These are phyloP conservation scores for Orbilia brochopaga DNA, from an alignment of 2,329 filamentous ascomycete genomes.

Conservation along the genomic window DNA sequence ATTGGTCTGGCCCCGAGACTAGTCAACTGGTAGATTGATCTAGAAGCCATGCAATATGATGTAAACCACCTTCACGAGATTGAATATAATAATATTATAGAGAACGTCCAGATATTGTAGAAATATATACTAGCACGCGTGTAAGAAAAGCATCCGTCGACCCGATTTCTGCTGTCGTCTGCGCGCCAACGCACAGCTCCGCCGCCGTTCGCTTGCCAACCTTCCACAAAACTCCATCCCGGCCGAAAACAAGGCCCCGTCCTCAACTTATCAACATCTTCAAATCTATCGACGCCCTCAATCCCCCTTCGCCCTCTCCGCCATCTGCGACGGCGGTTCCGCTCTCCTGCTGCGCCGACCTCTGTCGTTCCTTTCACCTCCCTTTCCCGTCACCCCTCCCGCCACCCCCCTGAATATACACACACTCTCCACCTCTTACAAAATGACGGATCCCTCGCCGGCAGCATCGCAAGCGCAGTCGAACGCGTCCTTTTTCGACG, in stretches of 20 bases:
- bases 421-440: conserved; percentile 15
- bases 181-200: conserved; percentile 11
- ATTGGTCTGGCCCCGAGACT: too few relatives aligned
- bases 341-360: conserved; percentile 36
- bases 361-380: conserved; percentile 16
- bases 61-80: neutral
- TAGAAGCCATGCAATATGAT: too few relatives aligned
- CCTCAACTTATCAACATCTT: conserved; percentile 27
- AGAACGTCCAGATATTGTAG: too few relatives aligned
- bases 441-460: conserved; percentile 43
- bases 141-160: too few relatives aligned
- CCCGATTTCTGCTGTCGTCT: too few relatives aligned
- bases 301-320: neutral
- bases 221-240: conserved; percentile 33
- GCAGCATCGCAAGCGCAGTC: conserved; percentile 43
- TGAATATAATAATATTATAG: neutral
- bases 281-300: neutral
- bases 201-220: conserved; percentile 25
- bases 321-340: conserved; percentile 25
- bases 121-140: too few relatives aligned
- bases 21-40: too few relatives aligned
- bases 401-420: conserved; percentile 13
- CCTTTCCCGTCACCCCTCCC: conserved; percentile 2
- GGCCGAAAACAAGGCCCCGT: conserved; percentile 25
- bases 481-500: conserved; percentile 48